Conservation (phyloP, 225 moss, liverwort and hornwort species). For the Marchantia paleacea region DNA sequence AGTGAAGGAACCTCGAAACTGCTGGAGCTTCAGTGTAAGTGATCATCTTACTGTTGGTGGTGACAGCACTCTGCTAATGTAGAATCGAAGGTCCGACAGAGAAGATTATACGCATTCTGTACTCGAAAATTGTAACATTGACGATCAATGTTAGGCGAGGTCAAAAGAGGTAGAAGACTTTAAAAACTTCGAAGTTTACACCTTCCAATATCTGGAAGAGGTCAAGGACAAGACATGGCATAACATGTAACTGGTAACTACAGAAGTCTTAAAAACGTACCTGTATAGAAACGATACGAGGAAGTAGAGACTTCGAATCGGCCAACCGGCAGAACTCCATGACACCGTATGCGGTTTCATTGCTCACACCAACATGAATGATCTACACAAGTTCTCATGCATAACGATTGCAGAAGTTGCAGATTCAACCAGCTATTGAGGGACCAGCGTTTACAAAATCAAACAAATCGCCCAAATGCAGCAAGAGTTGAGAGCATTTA, state of each 20-base stretch:
- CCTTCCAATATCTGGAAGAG: too few relatives aligned
- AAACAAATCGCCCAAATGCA: conserved; percentile 7
- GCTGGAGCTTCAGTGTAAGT: too few relatives aligned
- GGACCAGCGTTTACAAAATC: background rate
- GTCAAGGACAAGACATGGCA: too few relatives aligned
- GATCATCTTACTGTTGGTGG: conserved; percentile 48
- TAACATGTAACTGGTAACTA: too few relatives aligned
- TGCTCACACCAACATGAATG: conserved; percentile 72
- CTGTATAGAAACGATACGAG: conserved; percentile 68
- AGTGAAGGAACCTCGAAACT: too few relatives aligned
- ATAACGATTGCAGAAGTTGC: background rate
- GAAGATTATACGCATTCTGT: conserved; percentile 88
- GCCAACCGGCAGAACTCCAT: conserved; percentile 83
- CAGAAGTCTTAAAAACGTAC: conserved; percentile 20
- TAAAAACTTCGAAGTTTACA: background rate
- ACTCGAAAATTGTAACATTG: background rate
- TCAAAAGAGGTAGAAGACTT: background rate
- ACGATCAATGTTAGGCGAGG: background rate
- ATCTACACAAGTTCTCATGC: conserved; percentile 40
- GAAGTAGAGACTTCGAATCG: conserved; percentile 45
- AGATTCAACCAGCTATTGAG: background rate
- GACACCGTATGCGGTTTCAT: conserved; percentile 80
- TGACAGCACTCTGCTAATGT: conserved; percentile 88
- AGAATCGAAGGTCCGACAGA: conserved; percentile 82
- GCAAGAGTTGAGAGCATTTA: background rate